Percentiles rank a stretch among this genome's conserved stretches.
phyloP scores from a whole-genome alignment of 768 basidiomycete species.

The Tubosaeta sp. region DNA sequence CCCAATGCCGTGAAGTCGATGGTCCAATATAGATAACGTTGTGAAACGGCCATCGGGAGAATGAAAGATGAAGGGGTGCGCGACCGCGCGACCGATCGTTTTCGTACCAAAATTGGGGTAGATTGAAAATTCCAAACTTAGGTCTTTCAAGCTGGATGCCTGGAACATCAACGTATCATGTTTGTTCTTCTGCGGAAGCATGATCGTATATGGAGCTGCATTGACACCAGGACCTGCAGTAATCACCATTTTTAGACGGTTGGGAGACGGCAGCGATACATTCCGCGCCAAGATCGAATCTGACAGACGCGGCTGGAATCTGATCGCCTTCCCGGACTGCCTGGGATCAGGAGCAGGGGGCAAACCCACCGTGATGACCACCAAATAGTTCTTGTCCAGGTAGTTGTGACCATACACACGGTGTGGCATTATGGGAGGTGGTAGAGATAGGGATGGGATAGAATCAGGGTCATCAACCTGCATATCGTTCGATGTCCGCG shows the following conservation, averaged over 20 bases:
- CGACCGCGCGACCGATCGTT: conserved; percentile 90
- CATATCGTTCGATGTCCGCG: conserved; percentile 29
- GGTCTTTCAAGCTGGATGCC: conserved; percentile 62
- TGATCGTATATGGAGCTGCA: conserved; percentile 86
- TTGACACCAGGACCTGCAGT: conserved; percentile 80
- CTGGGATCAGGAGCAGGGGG: conserved; percentile 35
- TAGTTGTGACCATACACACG: conserved; percentile 97
- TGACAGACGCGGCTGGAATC: conserved; percentile 70
- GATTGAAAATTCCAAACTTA: conserved; percentile 88
- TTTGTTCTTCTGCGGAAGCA: conserved; percentile 73
- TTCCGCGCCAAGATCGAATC: conserved; percentile 65
- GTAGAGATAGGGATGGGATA: conserved; percentile 92
- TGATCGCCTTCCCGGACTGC: conserved; percentile 47
- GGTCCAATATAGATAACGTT: conserved; percentile 83
- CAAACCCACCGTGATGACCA: conserved; percentile 80
- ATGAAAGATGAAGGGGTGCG: conserved; percentile 69
- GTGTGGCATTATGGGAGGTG: conserved; percentile 98
- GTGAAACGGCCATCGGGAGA: conserved; percentile 50
- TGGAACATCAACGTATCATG: conserved; percentile 84
- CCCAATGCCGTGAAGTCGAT: conserved; percentile 89
- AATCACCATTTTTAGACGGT: conserved; percentile 90
- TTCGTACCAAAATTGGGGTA: conserved; percentile 98
- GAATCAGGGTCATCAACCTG: conserved; percentile 75
- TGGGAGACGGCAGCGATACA: conserved; percentile 63
- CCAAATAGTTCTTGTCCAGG: conserved; percentile 78